Percentiles rank a stretch among this genome's conserved stretches.
These are phyloP conservation scores for Penicillium angulare DNA, from an alignment of 495 filamentous ascomycete genomes.

Conservation along the genomic window DNA sequence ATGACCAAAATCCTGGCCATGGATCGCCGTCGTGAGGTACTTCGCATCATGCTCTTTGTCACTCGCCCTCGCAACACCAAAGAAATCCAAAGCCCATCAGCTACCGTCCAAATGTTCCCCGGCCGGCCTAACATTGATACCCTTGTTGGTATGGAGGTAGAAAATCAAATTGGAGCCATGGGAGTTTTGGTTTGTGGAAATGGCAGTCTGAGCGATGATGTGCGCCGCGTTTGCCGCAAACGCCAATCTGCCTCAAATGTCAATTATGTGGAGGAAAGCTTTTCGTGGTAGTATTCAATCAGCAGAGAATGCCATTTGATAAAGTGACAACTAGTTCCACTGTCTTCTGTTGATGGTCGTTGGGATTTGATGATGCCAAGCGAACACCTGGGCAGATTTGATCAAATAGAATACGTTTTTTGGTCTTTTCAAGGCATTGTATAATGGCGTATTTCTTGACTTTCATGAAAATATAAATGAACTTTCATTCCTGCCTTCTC, in stretches of 20 bases:
- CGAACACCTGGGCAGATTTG: too few species aligned
- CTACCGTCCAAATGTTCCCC: constrained; percentile 80
- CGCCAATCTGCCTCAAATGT: constrained; percentile 62
- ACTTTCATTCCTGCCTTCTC: too few species aligned
- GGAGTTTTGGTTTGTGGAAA: constrained; percentile 88
- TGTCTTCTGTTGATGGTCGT: not conserved
- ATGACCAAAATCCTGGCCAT: constrained; percentile 84
- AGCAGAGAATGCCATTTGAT: too few species aligned
- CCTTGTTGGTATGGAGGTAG: constrained; percentile 72
- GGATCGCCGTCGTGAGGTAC: constrained; percentile 71
- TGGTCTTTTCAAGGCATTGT: too few species aligned
- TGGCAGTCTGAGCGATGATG: constrained; percentile 79
- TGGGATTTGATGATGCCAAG: too few species aligned
- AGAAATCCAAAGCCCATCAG: constrained; percentile 67
- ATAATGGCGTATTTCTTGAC: too few species aligned
- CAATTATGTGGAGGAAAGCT: constrained; percentile 85
- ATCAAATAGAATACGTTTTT: too few species aligned
- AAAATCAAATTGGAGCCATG: constrained; percentile 79
- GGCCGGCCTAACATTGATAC: constrained; percentile 79
- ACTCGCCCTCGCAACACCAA: constrained; percentile 73
- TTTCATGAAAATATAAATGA: too few species aligned
- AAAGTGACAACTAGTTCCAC: not conserved
- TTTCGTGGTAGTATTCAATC: constrained; percentile 86
- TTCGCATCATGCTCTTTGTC: constrained; percentile 83
- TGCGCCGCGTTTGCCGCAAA: constrained; percentile 68